Evolutionary conservation across 495 filamentous ascomycete species (phyloP).

Genomic region (Aspergillus bridgeri): DNA sequence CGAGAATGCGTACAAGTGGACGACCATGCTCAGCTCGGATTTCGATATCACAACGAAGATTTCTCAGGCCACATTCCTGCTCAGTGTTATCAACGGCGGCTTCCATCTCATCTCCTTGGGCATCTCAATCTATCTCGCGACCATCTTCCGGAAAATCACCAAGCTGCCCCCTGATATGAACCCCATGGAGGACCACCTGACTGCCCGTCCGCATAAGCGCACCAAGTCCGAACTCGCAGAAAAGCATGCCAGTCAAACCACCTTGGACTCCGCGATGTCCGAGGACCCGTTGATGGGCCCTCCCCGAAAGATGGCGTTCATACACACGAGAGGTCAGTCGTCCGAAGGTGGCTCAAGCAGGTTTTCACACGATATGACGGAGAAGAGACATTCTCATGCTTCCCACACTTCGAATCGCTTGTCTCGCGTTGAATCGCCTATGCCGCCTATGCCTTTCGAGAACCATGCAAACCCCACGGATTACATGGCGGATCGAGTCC

Average conservation of each 20-base stretch:
- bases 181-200: constrained; percentile 81
- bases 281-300: constrained; percentile 55
- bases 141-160: constrained; percentile 77
- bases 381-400: constrained; percentile 6
- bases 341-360: constrained; percentile 34
- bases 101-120: constrained; percentile 67
- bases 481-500: constrained; percentile 26
- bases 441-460: constrained; percentile 31
- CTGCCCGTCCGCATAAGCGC: constrained; percentile 70
- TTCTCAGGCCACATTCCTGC: constrained; percentile 59
- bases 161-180: constrained; percentile 88
- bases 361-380: constrained; percentile 2
- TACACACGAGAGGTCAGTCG: constrained; percentile 65
- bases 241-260: constrained; percentile 48
- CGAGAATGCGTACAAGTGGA: constrained; percentile 53
- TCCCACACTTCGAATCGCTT: constrained; percentile 14
- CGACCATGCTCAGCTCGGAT: constrained; percentile 52
- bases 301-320: constrained; percentile 67
- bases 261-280: constrained; percentile 55
- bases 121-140: constrained; percentile 65
- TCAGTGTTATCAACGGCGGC: constrained; percentile 55
- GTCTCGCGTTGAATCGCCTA: constrained; percentile 38
- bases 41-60: constrained; percentile 49
- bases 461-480: constrained; percentile 20
- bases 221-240: constrained; percentile 68